Evolutionary conservation across 108 stramenopile species (phyloP).

Genomic region (Cylindrotheca fusiformis): DNA sequence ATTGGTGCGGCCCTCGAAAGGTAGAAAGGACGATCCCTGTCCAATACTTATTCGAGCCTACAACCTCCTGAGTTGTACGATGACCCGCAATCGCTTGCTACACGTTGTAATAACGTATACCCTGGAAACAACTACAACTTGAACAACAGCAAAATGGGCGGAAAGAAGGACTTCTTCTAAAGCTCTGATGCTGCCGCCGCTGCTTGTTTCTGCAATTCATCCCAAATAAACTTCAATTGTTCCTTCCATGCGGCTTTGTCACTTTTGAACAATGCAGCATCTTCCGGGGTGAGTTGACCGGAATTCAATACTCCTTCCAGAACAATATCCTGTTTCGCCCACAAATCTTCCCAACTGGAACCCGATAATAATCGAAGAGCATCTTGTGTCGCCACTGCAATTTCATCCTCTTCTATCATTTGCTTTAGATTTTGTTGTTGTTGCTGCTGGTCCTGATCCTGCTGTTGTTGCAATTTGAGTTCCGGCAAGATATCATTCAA

Average conservation of each 20-base stretch:
- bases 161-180: no score
- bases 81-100: no score
- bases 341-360: conserved; percentile 11
- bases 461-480: conserved; percentile 17
- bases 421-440: conserved; percentile 11
- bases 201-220: conserved; percentile 15
- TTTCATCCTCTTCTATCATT: conserved; percentile 23
- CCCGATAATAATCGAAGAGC: conserved; percentile 7
- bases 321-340: conserved; percentile 21
- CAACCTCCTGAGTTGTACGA: no score
- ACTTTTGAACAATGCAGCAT: conserved; percentile 13
- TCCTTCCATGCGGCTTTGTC: conserved; percentile 22
- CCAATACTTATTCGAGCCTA: no score
- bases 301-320: conserved; percentile 21
- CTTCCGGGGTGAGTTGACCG: conserved; percentile 15
- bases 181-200: neutral
- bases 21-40: no score
- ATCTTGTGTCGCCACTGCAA: conserved; percentile 15
- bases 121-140: no score
- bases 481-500: neutral
- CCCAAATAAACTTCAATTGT: conserved; percentile 27
- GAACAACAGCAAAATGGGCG: no score
- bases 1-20: no score
- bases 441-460: conserved; percentile 10
- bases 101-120: no score